Evolutionary conservation across 495 filamentous ascomycete species (phyloP).

Genomic region (Trichoderma asperelloides): DNA sequence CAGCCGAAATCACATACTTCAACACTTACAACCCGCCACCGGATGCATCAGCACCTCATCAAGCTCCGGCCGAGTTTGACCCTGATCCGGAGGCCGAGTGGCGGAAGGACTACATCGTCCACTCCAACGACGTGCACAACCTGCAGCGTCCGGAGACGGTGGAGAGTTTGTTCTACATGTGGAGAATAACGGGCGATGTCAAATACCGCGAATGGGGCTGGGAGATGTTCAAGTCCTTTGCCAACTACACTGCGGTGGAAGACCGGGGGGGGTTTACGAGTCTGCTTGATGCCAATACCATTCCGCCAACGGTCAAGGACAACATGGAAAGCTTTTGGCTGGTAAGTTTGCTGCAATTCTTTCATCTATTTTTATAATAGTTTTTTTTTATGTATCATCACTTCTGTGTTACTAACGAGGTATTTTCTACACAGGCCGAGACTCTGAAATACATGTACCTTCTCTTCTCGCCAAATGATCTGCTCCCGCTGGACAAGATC

Average conservation of each 20-base stretch:
- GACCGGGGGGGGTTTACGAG: conserved; percentile 77
- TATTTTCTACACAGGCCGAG: conserved; percentile 53
- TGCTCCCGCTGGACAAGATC: conserved; percentile 74
- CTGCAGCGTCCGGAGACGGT: conserved; percentile 94
- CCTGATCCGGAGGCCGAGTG: conserved; percentile 47
- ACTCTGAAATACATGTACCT: conserved; percentile 98
- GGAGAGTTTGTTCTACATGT: conserved; percentile 96
- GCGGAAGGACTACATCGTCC: conserved; percentile 69
- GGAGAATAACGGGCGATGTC: conserved; percentile 87
- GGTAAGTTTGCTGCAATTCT: conserved; percentile 35
- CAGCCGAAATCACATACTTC: conserved; percentile 89
- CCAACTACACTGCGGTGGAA: conserved; percentile 67
- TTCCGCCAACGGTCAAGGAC: conserved; percentile 57
- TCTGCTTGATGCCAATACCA: conserved; percentile 60
- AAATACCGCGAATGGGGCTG: conserved; percentile 95
- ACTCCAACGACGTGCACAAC: conserved; percentile 72
- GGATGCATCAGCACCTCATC: conserved; percentile 42
- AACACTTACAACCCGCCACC: conserved; percentile 56
- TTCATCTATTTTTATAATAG: background rate
- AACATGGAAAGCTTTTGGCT: conserved; percentile 98
- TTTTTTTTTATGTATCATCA: background rate
- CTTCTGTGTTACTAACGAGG: background rate
- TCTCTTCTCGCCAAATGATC: conserved; percentile 75
- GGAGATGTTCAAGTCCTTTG: conserved; percentile 93
- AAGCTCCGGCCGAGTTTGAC: conserved; percentile 38